Conservation (phyloP, 139 green algal genomes). For the Coelastrella sp. region DNA sequence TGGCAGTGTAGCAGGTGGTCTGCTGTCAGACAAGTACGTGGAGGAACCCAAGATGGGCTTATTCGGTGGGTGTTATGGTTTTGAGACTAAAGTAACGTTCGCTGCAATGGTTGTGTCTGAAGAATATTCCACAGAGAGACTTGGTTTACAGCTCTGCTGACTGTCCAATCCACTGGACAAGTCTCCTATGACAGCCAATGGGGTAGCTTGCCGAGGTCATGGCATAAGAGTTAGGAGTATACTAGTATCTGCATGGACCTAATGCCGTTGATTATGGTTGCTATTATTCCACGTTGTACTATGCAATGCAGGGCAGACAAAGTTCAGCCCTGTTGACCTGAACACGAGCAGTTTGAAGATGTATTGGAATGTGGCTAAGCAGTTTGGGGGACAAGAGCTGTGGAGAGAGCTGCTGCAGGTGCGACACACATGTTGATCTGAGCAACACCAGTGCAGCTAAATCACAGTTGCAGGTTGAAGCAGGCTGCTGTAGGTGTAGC, state of each 20-base stretch:
- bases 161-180: not conserved
- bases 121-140: not conserved
- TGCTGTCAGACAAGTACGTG: conserved; percentile 66
- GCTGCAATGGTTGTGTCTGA: not conserved
- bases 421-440: not conserved
- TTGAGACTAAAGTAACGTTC: not conserved
- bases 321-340: conserved; percentile 62
- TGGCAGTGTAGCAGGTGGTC: conserved; percentile 64
- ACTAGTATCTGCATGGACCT: too few species aligned
- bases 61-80: conserved; percentile 46
- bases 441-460: not conserved
- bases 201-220: too few species aligned
- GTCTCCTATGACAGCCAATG: not conserved
- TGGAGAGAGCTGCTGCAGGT: conserved; percentile 66
- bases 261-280: too few species aligned
- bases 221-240: too few species aligned
- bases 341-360: conserved; percentile 74
- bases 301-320: conserved; percentile 14
- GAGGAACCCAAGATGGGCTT: conserved; percentile 55
- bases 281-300: not conserved
- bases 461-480: not conserved
- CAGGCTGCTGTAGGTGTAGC: too few species aligned
- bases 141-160: not conserved
- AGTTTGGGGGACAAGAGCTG: conserved; percentile 65
- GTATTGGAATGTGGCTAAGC: conserved; percentile 61